These are phyloP conservation scores for Carex parvula DNA, from an alignment of 176 grass and related monocot species.

Conservation along the genomic window DNA sequence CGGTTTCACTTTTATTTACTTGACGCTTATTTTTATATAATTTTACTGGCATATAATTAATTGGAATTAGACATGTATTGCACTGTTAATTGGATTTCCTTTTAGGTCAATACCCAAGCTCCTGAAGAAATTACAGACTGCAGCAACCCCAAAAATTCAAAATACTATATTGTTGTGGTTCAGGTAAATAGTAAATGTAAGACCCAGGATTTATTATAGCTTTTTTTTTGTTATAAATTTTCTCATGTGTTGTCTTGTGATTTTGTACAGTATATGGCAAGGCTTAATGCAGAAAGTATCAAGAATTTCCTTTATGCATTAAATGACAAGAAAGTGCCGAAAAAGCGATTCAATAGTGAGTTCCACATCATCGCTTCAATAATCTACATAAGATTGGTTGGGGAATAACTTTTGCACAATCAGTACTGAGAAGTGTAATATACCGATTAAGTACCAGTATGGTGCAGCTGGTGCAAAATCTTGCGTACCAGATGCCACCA, in stretches of 20 bases:
- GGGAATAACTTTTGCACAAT: not conserved
- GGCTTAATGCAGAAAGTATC: conserved; percentile 82
- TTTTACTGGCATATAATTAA: not conserved
- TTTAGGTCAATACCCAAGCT: conserved; percentile 81
- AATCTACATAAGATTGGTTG: not conserved
- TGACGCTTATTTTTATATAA: not conserved
- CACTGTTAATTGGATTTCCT: not conserved
- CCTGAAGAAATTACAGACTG: conserved; percentile 61
- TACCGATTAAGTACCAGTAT: not conserved
- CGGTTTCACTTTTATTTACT: not conserved
- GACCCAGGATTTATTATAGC: not conserved
- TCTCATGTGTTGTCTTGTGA: conserved; percentile 23
- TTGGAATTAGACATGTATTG: not conserved
- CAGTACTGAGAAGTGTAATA: not conserved
- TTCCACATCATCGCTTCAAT: conserved; percentile 25
- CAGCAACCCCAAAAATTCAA: conserved; percentile 86
- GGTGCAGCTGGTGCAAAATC: not conserved
- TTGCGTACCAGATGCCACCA: not conserved
- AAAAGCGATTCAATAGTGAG: conserved; percentile 97
- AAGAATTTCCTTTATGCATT: conserved; percentile 85
- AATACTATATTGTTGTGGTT: conserved; percentile 92
- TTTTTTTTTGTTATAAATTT: not conserved
- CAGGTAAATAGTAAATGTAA: conserved; percentile 53
- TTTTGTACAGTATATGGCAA: conserved; percentile 72
- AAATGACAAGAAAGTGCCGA: conserved; percentile 67